These are phyloP conservation scores for Zoysia pacifica DNA, from an alignment of 176 grass and related monocot species.

Conservation along the genomic window DNA sequence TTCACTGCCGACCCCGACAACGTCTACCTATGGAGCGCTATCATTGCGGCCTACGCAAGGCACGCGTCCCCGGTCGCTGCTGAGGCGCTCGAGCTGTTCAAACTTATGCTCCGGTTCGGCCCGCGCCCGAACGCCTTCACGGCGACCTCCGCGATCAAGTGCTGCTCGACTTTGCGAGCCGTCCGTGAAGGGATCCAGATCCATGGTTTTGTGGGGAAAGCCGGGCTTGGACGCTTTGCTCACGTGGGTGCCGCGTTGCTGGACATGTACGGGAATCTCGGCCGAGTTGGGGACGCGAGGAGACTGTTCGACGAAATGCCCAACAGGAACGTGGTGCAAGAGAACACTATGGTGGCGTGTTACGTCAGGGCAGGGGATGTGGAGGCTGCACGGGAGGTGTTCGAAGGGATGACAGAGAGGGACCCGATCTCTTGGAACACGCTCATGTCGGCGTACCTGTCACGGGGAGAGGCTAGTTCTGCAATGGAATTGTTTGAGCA, in stretches of 20 bases:
- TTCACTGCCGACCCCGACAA: constrained; percentile 33
- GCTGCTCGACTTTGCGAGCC: constrained; percentile 34
- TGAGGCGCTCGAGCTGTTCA: constrained; percentile 45
- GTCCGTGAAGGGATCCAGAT: constrained; percentile 33
- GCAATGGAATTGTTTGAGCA: constrained; percentile 43
- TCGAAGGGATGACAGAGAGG: constrained; percentile 40
- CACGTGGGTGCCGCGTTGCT: constrained; percentile 44
- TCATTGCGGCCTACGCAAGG: constrained; percentile 53
- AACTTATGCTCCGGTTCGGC: constrained; percentile 52
- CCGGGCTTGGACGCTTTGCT: constrained; percentile 37
- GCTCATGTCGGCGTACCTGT: constrained; percentile 48
- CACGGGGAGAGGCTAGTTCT: background rate
- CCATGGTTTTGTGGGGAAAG: constrained; percentile 38
- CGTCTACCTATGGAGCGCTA: constrained; percentile 50
- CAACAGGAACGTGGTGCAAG: constrained; percentile 21
- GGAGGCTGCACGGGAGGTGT: constrained; percentile 37
- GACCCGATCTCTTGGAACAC: constrained; percentile 63
- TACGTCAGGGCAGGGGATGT: constrained; percentile 47
- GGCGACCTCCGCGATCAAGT: constrained; percentile 52
- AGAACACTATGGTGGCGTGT: constrained; percentile 47
- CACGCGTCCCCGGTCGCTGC: constrained; percentile 17
- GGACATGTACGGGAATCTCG: constrained; percentile 44
- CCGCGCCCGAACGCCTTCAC: constrained; percentile 56
- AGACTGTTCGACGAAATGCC: constrained; percentile 36
- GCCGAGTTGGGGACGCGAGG: constrained; percentile 26